A percentile compares a stretch with the other conserved stretches of the same genome.
Evolutionary conservation across 2,329 filamentous ascomycete genomes (phyloP).

Genomic region (Hypoxylon sp.): DNA sequence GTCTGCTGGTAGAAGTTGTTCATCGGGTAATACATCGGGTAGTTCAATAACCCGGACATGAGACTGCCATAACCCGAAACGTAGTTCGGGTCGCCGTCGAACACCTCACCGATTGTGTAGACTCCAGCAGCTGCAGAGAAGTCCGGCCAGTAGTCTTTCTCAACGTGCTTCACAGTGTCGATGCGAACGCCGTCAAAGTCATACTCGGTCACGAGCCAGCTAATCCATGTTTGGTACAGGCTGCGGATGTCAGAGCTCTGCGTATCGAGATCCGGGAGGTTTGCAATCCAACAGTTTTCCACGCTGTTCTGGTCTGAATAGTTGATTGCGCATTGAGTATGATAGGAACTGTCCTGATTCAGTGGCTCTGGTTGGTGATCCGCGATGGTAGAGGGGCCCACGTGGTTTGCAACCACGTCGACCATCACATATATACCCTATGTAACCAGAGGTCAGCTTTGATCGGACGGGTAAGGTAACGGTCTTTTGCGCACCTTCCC

Average conservation of each 20-base stretch:
- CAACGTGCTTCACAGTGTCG: constrained; percentile 73
- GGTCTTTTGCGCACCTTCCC: constrained; percentile 60
- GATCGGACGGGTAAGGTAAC: background rate
- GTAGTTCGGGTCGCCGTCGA: constrained; percentile 65
- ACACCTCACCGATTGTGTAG: constrained; percentile 72
- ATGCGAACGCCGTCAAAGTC: constrained; percentile 72
- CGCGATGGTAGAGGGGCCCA: constrained; percentile 64
- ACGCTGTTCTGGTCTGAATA: constrained; percentile 64
- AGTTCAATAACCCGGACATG: constrained; percentile 73
- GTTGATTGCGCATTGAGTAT: constrained; percentile 69
- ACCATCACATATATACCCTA: constrained; percentile 60
- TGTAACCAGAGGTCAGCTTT: background rate
- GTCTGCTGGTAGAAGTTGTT: constrained; percentile 57
- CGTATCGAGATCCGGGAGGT: constrained; percentile 73
- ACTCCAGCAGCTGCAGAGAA: constrained; percentile 69
- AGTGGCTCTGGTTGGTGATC: constrained; percentile 59
- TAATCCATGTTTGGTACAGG: constrained; percentile 71
- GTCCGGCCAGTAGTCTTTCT: constrained; percentile 68
- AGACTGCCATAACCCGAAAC: constrained; percentile 65
- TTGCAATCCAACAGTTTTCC: constrained; percentile 68
- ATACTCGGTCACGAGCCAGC: constrained; percentile 69
- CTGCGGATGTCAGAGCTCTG: constrained; percentile 61
- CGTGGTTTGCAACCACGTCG: constrained; percentile 68
- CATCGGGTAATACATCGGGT: constrained; percentile 57
- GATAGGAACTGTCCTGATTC: constrained; percentile 70